Conservation (phyloP, 805 yeast species). For the Candida tammaniensis region DNA sequence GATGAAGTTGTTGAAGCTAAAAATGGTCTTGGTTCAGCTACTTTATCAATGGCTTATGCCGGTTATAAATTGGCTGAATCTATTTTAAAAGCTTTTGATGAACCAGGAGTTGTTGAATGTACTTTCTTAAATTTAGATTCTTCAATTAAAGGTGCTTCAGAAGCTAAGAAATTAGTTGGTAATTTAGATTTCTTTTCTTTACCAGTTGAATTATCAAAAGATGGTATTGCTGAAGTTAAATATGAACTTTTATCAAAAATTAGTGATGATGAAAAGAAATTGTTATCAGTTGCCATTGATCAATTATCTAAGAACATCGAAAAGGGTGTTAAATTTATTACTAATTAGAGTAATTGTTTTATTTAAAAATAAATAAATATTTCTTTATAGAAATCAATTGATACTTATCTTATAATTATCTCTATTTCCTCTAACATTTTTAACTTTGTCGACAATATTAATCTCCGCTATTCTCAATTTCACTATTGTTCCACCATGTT, state of each 20-base stretch:
- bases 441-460: too few species aligned
- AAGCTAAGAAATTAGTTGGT: slow-evolving; percentile 45
- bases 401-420: too few species aligned
- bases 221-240: slow-evolving; percentile 58
- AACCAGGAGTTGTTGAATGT: slow-evolving; percentile 40
- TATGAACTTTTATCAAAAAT: slow-evolving; percentile 48
- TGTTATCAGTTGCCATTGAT: slow-evolving; percentile 51
- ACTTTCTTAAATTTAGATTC: slow-evolving; percentile 51
- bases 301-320: slow-evolving; percentile 54
- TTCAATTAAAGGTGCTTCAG: slow-evolving; percentile 49
- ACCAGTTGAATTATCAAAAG: slow-evolving; percentile 54
- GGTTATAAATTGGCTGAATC: slow-evolving; percentile 74
- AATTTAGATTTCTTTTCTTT: slow-evolving; percentile 56
- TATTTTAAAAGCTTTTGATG: slow-evolving; percentile 56
- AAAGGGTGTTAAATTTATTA: slow-evolving; percentile 55
- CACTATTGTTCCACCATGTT: too few species aligned
- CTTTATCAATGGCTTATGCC: slow-evolving; percentile 84
- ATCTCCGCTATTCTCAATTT: too few species aligned
- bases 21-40: slow-evolving; percentile 82
- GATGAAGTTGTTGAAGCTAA: slow-evolving; percentile 86
- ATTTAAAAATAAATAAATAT: too few species aligned
- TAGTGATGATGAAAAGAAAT: slow-evolving; percentile 51
- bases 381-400: too few species aligned
- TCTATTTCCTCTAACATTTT: too few species aligned
- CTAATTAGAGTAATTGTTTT: too few species aligned